Evolutionary conservation across 495 filamentous ascomycete species (phyloP).

Genomic region (Aspergillus bertholletiae): DNA sequence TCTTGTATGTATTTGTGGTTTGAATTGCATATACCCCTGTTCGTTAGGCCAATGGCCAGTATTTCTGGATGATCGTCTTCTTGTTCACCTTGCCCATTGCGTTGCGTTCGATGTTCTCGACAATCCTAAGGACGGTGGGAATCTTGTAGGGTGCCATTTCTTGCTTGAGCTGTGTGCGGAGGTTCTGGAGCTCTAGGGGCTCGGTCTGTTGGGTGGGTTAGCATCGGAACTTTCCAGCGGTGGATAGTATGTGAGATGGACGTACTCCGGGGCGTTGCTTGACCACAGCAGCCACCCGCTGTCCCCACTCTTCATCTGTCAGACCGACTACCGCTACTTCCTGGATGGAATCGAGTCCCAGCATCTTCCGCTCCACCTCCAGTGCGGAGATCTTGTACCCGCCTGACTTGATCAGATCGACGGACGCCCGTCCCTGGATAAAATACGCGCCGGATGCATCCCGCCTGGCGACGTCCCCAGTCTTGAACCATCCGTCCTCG

Average conservation of each 20-base stretch:
- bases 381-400: conserved; percentile 46
- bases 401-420: conserved; percentile 46
- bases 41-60: too few relatives aligned
- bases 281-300: conserved; percentile 42
- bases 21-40: not conserved
- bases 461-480: conserved; percentile 41
- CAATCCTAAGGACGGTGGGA: conserved; percentile 40
- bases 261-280: conserved; percentile 39
- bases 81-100: conserved; percentile 50
- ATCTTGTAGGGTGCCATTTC: conserved; percentile 49
- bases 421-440: conserved; percentile 43
- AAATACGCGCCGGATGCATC: conserved; percentile 38
- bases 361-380: conserved; percentile 44
- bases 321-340: conserved; percentile 44
- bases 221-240: not conserved
- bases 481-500: conserved; percentile 46
- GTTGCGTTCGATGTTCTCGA: conserved; percentile 45
- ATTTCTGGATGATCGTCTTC: conserved; percentile 40
- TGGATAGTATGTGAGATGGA: not conserved
- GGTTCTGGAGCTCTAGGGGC: conserved; percentile 29
- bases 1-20: not conserved
- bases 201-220: conserved; percentile 22
- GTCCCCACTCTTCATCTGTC: conserved; percentile 43
- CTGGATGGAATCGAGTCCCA: conserved; percentile 31
- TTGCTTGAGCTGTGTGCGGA: conserved; percentile 35